phyloP scores from a whole-genome alignment of 2,329 filamentous ascomycete species.

The Emmonsia crescens region DNA sequence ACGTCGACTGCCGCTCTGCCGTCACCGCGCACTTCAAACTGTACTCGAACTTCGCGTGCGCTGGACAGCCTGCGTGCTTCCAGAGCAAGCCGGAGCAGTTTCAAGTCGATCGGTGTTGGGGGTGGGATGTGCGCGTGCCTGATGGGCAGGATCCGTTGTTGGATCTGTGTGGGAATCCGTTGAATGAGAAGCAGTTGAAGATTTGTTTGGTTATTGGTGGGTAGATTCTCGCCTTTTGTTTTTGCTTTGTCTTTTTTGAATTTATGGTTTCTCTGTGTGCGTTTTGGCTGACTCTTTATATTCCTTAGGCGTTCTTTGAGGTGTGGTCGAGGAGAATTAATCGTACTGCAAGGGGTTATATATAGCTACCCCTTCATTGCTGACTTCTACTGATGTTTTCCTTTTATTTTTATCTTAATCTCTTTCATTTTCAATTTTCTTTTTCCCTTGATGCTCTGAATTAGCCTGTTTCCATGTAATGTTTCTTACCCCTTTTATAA shows the following conservation, averaged over 20 bases:
- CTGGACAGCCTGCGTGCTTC: neutral
- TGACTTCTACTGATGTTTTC: no score
- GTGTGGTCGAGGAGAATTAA: neutral
- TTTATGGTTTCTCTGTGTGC: neutral
- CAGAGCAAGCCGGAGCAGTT: slow-evolving; percentile 1
- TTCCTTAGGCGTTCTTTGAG: neutral
- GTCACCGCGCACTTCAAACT: neutral
- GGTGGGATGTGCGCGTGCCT: neutral
- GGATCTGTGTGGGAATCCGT: neutral
- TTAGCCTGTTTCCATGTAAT: no score
- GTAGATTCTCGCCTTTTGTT: neutral
- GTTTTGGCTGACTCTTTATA: neutral
- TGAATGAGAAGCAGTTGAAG: neutral
- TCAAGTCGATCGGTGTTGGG: neutral
- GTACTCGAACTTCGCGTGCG: neutral
- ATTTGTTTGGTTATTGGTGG: neutral
- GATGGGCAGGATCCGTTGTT: neutral
- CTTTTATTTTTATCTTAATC: neutral
- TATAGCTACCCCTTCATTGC: no score
- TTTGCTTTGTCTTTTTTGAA: neutral
- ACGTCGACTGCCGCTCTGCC: neutral
- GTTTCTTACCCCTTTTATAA: neutral
- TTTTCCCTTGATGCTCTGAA: neutral
- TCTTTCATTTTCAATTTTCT: neutral
- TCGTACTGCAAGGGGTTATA: neutral